Base-by-base conservation (phyloP, 352 stramenopile species). In the Pythium rhizo-oryzae region DNA sequence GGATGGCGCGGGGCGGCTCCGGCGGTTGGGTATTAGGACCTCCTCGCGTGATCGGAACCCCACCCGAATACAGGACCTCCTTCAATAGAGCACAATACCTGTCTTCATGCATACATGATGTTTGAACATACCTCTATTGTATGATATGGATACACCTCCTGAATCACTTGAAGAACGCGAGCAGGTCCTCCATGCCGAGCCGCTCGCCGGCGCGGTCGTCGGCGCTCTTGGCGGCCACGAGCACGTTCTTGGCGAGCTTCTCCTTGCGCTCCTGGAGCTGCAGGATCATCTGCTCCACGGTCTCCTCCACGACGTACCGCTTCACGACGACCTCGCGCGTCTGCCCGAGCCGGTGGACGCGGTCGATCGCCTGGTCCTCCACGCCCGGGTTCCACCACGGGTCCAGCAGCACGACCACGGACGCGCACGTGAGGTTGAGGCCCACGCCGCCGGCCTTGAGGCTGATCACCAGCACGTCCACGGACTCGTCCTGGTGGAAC, bases 301-400 rank as follows among this genome's bases (percentile, higher is more conserved):
- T 97, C 67, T 94, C 81, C 2, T 83, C 69, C 24, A 97, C 79
- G 35, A 97, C 80, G 71, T 97, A 97, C 47, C 93, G 85, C 71
- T 96, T 94, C 25, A 98, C 92, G 9, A 87, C 62, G 46, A 98
- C 93, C 46, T 85, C 78, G 39, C 87, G 81, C 0, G 75, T 82
- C 76, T 98, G 91, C 1, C 92, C 93, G 8, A 98, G 74, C 2
- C 93, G 89, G 56, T 97, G 92, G 37, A 97, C 90, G 46, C 93
- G 85, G 78, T 98, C 94, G 51, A 99, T 94, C 0, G 97, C 97
- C 73, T 99, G 97, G 33, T 96, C 83, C 63, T 99, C 94, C 16
- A 98, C 82, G 49, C 87, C 88, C 18, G 89, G 82, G 73, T 99
- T 98, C 95, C 93, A 98, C 93, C 93, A 98, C 61, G 93, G 90